A percentile compares a stretch with the other conserved stretches of the same genome.
These are phyloP conservation scores for Curvularia spicifera DNA, from an alignment of 2,329 filamentous ascomycete species.

Conservation along the genomic window DNA sequence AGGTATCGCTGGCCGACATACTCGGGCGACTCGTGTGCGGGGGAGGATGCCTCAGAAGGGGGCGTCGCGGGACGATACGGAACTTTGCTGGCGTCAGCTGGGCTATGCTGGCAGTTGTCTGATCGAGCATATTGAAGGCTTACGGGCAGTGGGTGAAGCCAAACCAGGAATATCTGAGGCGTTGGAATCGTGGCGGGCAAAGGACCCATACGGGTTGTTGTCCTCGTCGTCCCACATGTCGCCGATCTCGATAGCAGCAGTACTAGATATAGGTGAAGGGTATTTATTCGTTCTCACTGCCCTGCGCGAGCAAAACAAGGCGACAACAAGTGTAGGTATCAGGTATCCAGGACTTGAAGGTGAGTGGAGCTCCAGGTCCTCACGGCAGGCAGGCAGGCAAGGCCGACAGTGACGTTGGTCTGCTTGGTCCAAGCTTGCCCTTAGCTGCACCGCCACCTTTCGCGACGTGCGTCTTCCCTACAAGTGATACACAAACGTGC, in stretches of 20 bases:
- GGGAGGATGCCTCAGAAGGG: conserved; percentile 73
- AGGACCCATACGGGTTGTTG: conserved; percentile 96
- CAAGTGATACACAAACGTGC: neutral
- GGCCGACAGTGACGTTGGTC: conserved; percentile 19
- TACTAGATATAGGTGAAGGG: neutral
- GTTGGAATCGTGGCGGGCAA: conserved; percentile 83
- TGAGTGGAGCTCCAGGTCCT: conserved; percentile 16
- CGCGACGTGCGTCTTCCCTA: conserved; percentile 1
- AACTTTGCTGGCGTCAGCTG: conserved; percentile 32
- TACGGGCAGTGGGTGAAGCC: conserved; percentile 49
- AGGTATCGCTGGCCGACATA: conserved; percentile 62
- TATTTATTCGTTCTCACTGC: neutral
- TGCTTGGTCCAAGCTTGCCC: conserved; percentile 14
- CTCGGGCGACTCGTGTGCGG: conserved; percentile 69
- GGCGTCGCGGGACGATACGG: conserved; percentile 65
- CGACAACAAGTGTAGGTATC: conserved; percentile 6
- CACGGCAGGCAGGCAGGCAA: conserved; percentile 7
- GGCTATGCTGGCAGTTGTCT: neutral
- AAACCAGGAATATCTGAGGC: conserved; percentile 64
- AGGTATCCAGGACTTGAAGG: conserved; percentile 5
- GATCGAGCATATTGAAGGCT: conserved; percentile 21
- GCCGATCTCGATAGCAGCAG: conserved; percentile 6
- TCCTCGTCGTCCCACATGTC: conserved; percentile 99
- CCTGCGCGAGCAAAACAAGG: neutral
- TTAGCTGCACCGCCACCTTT: conserved; percentile 4